A percentile compares a stretch with the other conserved stretches of the same genome.
Conservation (phyloP, 345 rosid genomes). For the Physaria fendleri region DNA sequence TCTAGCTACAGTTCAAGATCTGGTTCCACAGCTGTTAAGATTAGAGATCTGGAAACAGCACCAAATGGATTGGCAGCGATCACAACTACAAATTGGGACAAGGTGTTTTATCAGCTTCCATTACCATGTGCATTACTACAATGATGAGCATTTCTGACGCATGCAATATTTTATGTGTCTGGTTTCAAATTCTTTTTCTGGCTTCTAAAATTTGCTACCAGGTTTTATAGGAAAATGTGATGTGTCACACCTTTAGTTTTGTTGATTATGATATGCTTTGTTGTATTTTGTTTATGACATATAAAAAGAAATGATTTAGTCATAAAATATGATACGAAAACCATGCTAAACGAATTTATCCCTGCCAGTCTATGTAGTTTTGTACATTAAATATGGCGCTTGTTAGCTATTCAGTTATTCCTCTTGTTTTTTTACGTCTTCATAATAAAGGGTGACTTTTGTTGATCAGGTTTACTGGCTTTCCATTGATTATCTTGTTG, state of each 20-base stretch:
- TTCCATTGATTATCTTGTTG: constrained; percentile 77
- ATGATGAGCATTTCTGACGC: not conserved
- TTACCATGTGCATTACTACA: not conserved
- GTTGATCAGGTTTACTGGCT: constrained; percentile 85
- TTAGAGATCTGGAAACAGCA: constrained; percentile 35
- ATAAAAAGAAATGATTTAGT: not conserved
- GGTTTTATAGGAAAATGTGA: not conserved
- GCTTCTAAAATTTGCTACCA: not conserved
- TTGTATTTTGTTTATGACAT: constrained; percentile 1
- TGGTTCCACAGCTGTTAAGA: constrained; percentile 36
- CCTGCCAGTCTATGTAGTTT: not conserved
- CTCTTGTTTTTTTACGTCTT: constrained; percentile 2
- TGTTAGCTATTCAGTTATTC: not conserved
- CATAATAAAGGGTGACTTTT: constrained; percentile 8
- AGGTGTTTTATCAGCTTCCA: constrained; percentile 43
- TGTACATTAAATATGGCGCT: constrained; percentile 1
- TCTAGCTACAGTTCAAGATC: constrained; percentile 61
- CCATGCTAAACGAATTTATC: not conserved
- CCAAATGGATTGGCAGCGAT: constrained; percentile 30
- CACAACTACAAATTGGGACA: constrained; percentile 58
- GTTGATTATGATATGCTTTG: not conserved
- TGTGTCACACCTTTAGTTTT: not conserved
- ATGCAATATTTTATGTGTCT: constrained; percentile 13
- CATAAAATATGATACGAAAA: not conserved
- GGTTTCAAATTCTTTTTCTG: not conserved